Percentiles rank a stretch among this genome's conserved stretches.
These are phyloP conservation scores for Nicotiana tabacum DNA, from an alignment of 257 asterid species.

Conservation along the genomic window DNA sequence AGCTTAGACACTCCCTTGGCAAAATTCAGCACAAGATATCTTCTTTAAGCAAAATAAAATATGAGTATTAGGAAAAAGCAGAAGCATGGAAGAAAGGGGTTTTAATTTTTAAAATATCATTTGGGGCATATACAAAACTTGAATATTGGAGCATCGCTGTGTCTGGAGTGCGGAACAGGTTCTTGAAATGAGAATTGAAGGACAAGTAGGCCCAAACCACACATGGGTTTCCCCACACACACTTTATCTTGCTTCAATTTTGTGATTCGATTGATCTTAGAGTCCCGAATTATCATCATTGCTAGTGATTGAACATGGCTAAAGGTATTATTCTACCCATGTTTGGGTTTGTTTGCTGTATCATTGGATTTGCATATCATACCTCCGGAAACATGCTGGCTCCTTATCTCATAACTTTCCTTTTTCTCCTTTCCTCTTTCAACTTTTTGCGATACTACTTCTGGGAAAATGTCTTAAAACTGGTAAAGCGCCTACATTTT, in stretches of 20 bases:
- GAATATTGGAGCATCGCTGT: slow-evolving; percentile 16
- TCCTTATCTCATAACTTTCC: not conserved
- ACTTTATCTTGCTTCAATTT: not conserved
- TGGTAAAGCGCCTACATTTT: not conserved
- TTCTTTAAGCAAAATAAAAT: not conserved
- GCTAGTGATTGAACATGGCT: slow-evolving; percentile 25
- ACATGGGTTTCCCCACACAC: slow-evolving; percentile 40
- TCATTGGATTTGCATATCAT: slow-evolving; percentile 24
- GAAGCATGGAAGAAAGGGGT: not conserved
- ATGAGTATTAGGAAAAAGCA: not conserved
- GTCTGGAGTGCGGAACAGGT: not conserved
- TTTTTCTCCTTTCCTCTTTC: not conserved
- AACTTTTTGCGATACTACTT: not conserved
- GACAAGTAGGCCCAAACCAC: slow-evolving; percentile 48
- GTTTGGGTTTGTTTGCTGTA: slow-evolving; percentile 25
- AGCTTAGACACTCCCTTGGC: not conserved
- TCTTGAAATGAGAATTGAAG: slow-evolving; percentile 23
- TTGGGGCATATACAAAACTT: slow-evolving; percentile 10
- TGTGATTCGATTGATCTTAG: slow-evolving; percentile 18
- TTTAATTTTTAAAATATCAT: not conserved
- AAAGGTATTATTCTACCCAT: slow-evolving; percentile 17
- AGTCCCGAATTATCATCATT: slow-evolving; percentile 33
- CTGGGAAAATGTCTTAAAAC: not conserved
- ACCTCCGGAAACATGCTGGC: slow-evolving; percentile 6
- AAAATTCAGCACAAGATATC: not conserved